A percentile compares a stretch with the other conserved stretches of the same genome.
Conservation (phyloP, 2,329 filamentous ascomycete species). For the Elsinoe fawcettii region DNA sequence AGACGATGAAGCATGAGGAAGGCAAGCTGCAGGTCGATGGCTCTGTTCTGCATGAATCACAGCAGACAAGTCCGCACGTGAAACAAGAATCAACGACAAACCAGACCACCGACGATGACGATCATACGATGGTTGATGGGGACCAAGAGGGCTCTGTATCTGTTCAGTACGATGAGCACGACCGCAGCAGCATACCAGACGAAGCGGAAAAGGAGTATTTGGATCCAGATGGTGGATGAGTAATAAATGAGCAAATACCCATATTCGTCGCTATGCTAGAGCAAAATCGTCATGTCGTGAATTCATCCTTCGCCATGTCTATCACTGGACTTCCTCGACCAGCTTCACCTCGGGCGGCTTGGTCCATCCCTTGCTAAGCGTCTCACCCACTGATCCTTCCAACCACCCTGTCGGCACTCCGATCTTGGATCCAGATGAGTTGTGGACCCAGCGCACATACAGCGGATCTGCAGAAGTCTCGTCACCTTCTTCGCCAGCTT, state of each 20-base stretch:
- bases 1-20: background rate
- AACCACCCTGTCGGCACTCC: conserved; percentile 63
- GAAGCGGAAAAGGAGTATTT: background rate
- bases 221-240: conserved; percentile 11
- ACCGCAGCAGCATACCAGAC: conserved; percentile 8
- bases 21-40: too few species aligned
- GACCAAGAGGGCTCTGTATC: background rate
- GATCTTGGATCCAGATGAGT: conserved; percentile 53
- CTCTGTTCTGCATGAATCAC: background rate
- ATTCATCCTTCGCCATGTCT: background rate
- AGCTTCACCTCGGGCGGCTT: conserved; percentile 14
- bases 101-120: background rate
- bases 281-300: background rate
- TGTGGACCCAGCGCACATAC: conserved; percentile 65
- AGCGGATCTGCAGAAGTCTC: conserved; percentile 43
- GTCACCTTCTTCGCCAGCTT: conserved; percentile 36
- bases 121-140: background rate
- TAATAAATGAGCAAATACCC: background rate
- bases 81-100: background rate
- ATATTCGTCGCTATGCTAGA: background rate
- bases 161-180: background rate
- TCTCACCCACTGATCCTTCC: conserved; percentile 51
- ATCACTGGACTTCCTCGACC: conserved; percentile 18
- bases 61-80: background rate
- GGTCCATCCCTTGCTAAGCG: conserved; percentile 39